Base-by-base conservation (phyloP, 106 monocot species). In the Alisma plantagoaquatica region DNA sequence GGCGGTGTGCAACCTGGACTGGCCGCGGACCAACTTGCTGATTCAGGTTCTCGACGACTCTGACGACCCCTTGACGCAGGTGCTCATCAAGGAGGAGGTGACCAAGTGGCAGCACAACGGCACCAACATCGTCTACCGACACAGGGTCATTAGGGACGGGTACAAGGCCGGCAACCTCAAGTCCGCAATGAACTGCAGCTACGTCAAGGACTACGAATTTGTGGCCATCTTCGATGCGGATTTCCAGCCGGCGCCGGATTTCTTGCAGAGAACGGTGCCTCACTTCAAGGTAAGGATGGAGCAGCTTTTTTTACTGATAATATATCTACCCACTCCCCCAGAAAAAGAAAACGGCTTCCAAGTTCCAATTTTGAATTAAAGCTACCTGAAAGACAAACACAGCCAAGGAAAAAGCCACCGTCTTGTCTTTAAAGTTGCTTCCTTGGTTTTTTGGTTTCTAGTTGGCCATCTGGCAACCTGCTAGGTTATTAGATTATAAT, bases 121-220 rank as follows among this genome's bases (percentile, higher is more conserved):
- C 0, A 71, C 68, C 46, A 50, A 52, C 21, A 96, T 96, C 11
- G 41, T 84, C 0, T 96, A 96, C 62, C 68, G 88, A 3, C 94
- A 96, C 50, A 71, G 94, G 0, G 73, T 78, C 15, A 59, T 81
- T 8, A 55, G 88, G 21, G 77, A 81, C 26, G 94, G 94, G 2
- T 96, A 88, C 70, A 96, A 96, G 65, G 94, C 94, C 1, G 94
- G 94, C 27, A 96, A 96, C 52, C 84, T 96, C 27, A 96, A 96
- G 64, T 81, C 84, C 1, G 94, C 94, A 28, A 96, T 96, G 94
- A 70, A 29, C 49, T 96, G 88, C 33, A 75, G 69, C 54, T 96
- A 96, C 46, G 94, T 96, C 14, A 84, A 81, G 50, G 83, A 96
- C 46, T 96, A 96, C 30, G 94, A 96, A 56, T 96, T 96, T 48